Conservation (phyloP, 2,329 filamentous ascomycete genomes). For the Sporothrix protearum region DNA sequence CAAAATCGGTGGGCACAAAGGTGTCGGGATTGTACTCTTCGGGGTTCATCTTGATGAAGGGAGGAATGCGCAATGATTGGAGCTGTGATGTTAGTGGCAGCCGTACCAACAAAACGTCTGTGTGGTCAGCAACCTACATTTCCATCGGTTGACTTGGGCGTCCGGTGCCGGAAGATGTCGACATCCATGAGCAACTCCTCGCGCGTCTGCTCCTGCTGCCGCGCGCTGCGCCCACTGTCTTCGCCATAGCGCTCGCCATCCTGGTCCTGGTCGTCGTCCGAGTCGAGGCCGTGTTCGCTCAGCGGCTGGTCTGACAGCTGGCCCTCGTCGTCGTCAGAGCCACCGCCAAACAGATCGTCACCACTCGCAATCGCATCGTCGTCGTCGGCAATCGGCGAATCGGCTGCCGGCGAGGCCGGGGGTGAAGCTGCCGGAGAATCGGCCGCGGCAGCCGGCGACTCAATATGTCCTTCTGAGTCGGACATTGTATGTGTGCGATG, state of each 20-base stretch:
- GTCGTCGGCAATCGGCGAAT: constrained; percentile 19
- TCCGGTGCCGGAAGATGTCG: constrained; percentile 63
- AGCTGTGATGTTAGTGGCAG: constrained; percentile 44
- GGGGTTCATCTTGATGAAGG: constrained; percentile 68
- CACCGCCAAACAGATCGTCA: constrained; percentile 29
- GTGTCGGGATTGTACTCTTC: constrained; percentile 62
- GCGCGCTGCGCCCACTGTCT: constrained; percentile 27
- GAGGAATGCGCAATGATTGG: constrained; percentile 66
- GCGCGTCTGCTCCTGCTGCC: constrained; percentile 43
- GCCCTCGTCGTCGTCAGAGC: constrained; percentile 53
- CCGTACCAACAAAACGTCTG: neutral
- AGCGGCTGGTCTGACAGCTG: constrained; percentile 60
- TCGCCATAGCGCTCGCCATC: constrained; percentile 35
- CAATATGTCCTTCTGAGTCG: constrained; percentile 27
- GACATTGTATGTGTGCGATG: constrained; percentile 23
- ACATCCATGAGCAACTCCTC: constrained; percentile 60
- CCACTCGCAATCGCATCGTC: constrained; percentile 23
- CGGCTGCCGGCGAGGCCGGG: constrained; percentile 1
- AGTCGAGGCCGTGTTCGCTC: constrained; percentile 58
- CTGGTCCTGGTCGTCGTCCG: constrained; percentile 49
- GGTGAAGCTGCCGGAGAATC: neutral
- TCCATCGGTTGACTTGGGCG: constrained; percentile 68
- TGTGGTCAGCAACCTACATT: constrained; percentile 49
- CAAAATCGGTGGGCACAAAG: constrained; percentile 59
- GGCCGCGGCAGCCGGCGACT: constrained; percentile 22